phyloP scores from a whole-genome alignment of 2,329 filamentous ascomycete species.

The Ascochyta clinopodiicola region DNA sequence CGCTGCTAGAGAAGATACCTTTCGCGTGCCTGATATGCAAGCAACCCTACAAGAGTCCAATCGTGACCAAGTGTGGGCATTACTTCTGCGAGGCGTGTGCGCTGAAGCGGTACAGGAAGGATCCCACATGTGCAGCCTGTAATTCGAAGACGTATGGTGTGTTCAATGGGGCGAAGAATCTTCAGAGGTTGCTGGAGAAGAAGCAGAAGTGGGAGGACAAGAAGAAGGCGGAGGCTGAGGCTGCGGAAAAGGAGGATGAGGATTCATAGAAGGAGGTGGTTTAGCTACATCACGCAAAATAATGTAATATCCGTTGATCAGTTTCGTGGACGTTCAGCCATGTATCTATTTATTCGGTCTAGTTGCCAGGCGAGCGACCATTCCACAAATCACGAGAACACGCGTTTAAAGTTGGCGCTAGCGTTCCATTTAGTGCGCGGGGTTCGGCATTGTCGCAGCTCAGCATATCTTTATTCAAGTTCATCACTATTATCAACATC shows the following conservation, averaged over 20 bases:
- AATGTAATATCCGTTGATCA: slow-evolving; percentile 5
- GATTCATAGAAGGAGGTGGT: not conserved
- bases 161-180: slow-evolving; percentile 84
- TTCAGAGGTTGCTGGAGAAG: slow-evolving; percentile 80
- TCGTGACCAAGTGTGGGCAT: slow-evolving; percentile 90
- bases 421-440: slow-evolving; percentile 4
- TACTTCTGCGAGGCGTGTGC: slow-evolving; percentile 96
- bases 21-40: slow-evolving; percentile 91
- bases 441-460: not conserved
- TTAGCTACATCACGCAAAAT: not conserved
- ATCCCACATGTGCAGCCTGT: slow-evolving; percentile 86
- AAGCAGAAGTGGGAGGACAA: slow-evolving; percentile 69
- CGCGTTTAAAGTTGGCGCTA: slow-evolving; percentile 12
- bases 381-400: slow-evolving; percentile 12
- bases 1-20: slow-evolving; percentile 80
- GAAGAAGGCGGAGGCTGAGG: slow-evolving; percentile 63
- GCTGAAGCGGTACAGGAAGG: slow-evolving; percentile 82
- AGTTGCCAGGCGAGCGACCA: not conserved
- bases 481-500: not conserved
- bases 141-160: slow-evolving; percentile 85
- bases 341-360: no score
- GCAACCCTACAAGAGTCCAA: slow-evolving; percentile 76
- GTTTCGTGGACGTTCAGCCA: no score
- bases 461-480: not conserved
- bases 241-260: slow-evolving; percentile 43